These are phyloP conservation scores for Boletus sp. DNA, from an alignment of 768 basidiomycete genomes.

Conservation along the genomic window DNA sequence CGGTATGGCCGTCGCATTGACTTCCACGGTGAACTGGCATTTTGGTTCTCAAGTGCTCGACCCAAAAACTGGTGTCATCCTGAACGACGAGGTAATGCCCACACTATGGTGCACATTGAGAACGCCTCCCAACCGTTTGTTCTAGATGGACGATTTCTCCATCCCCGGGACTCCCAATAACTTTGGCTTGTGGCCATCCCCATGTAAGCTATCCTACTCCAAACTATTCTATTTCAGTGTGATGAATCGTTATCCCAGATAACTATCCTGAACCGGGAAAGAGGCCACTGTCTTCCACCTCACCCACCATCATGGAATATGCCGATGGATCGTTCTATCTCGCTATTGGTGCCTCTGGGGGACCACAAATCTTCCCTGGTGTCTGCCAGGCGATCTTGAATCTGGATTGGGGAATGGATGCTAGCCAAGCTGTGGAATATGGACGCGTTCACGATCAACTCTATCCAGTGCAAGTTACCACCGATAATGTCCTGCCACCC, in stretches of 20 bases:
- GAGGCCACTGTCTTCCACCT: slow-evolving; percentile 84
- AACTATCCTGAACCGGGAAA: slow-evolving; percentile 90
- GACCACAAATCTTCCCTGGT: slow-evolving; percentile 78
- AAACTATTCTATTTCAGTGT: not conserved
- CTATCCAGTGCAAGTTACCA: slow-evolving; percentile 59
- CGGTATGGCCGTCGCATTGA: slow-evolving; percentile 85
- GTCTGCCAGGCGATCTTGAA: slow-evolving; percentile 80
- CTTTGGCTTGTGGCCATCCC: slow-evolving; percentile 81
- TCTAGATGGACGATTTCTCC: slow-evolving; percentile 89
- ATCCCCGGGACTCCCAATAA: slow-evolving; percentile 79
- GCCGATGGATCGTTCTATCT: slow-evolving; percentile 69
- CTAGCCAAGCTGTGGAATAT: slow-evolving; percentile 79
- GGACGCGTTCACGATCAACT: slow-evolving; percentile 87
- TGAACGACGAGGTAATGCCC: slow-evolving; percentile 79
- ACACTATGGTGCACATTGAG: not conserved
- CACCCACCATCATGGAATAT: slow-evolving; percentile 78
- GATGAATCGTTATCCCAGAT: slow-evolving; percentile 41
- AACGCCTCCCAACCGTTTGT: not conserved
- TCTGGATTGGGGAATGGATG: slow-evolving; percentile 73
- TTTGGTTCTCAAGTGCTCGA: slow-evolving; percentile 91
- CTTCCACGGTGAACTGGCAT: slow-evolving; percentile 85
- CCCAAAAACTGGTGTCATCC: slow-evolving; percentile 79
- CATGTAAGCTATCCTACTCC: slow-evolving; percentile 47
- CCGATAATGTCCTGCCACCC: slow-evolving; percentile 59
- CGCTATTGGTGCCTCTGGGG: slow-evolving; percentile 84